Base-by-base conservation (phyloP, 208 protist species). In the Leishmania aethiopica region DNA sequence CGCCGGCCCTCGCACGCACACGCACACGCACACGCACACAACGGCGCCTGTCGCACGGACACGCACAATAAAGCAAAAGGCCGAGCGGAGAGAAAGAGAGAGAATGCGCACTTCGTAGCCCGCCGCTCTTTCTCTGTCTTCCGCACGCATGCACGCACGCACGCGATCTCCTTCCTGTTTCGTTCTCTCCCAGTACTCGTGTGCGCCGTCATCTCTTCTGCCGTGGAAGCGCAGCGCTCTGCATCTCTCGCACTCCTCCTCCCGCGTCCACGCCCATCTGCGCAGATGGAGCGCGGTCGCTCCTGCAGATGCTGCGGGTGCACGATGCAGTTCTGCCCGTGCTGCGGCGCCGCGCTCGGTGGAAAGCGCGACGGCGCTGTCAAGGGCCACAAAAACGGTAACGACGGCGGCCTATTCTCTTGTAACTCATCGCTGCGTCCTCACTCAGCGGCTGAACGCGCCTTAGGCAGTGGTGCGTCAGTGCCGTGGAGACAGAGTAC, bases 311-410 rank as follows among this genome's bases (percentile, higher is more conserved):
- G 40, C 0, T 91, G 88, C 57, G 75, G 77, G 49, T 72, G 40
- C 76, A 74, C 69, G 4, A 19, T 84, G 2, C 72, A 53, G 3
- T 89, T 77, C 69, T 91, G 88, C 49, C 84, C 88, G 6, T 88
- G 81, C 79, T 91, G 88, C 35, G 87, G 87, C 42, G 25, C 62
- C 3, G 66, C 78, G 0, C 66, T 85, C 28, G 28, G n/a, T 53
- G 73, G 62, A 40, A 75, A n/a, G 51, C 25, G 53, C 11, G 59
- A 55, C 76, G 55, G 22, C 62, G 2, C 80, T 2, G 60, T 37
- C 5, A 69, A 66, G 60, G 51, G 64, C 51, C 25, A 32, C 42
- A 5, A 45, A 25, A 32, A 25, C 28, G 40, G 17, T 72, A 25
- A 19, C 35, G 40, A 37, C 7, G 22, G 67, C 35, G 19, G 17